Evolutionary conservation across 768 basidiomycete species (phyloP), one percentile per base, ranked within the genome.

Genomic region (Lentinula lateritia): DNA sequence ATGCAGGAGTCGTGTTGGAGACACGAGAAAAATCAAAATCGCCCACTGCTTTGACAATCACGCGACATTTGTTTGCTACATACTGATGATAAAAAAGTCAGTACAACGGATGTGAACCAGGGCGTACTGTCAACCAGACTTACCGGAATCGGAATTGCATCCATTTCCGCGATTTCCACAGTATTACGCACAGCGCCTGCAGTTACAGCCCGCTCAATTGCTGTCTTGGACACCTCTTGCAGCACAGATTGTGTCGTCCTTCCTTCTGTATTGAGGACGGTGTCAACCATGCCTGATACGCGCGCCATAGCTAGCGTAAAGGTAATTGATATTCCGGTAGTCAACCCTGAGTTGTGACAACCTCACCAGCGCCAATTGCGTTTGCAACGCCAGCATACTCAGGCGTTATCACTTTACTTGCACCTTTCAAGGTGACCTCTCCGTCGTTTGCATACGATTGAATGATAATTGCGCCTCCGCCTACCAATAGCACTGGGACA

Each of bases 1-100:
- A 6, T 38, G 32, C 10, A 18, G 52, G 58, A 48, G n/a, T 50
- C 41, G 10, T 66, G 52, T 7, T 16, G 5, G 60, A 38, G 60
- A 58, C 32, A 63, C 57, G n/a, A 15, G 63, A 61, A 52, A 62
- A 66, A 39, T 64, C 65, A 18, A 76, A 76, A 50, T 84, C 81
- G 1, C 84, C 85, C 8, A 82, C 80, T 0, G 81, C 84, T 68
- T 83, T 83, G 69, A 84, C 82, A 52, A 82, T 80, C 68, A 85
- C 75, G 10, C 79, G 72, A 20, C 72, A 73, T 13, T 76, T 72
- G 64, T 76, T 76, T 6, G 76, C 72, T 15, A 78, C 71, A 59
- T 78, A 78, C 75, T 77, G 43, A 16, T 13, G 7, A 34, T 50
- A 0, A 5, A 15, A 15, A 50, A 34, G 8, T 43, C 12, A 23